Evolutionary conservation across 2,329 filamentous ascomycete species (phyloP).

Genomic region (Pseudogymnoascus sp.): DNA sequence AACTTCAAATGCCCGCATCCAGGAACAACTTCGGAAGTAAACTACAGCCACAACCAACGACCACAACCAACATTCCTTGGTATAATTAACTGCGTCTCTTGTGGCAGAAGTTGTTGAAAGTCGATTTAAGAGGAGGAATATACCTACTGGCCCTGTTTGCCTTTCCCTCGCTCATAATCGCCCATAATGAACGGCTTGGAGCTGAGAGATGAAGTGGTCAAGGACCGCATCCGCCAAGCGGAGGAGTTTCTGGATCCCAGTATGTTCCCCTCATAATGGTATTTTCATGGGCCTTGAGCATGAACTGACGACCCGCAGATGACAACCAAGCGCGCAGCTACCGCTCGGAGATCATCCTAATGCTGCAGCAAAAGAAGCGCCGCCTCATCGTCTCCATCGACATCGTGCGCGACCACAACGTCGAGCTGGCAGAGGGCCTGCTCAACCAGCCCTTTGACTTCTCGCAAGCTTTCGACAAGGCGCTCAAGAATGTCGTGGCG

Average conservation of each 20-base stretch:
- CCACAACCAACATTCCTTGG: neutral
- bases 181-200: constrained; percentile 56
- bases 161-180: neutral
- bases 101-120: neutral
- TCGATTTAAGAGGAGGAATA: neutral
- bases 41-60: neutral
- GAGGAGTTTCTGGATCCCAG: constrained; percentile 90
- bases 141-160: neutral
- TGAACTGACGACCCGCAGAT: constrained; percentile 33
- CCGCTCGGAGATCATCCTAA: constrained; percentile 76
- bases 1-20: neutral
- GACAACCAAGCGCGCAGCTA: constrained; percentile 61
- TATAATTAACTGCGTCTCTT: neutral
- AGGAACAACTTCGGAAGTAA: neutral
- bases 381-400: constrained; percentile 71
- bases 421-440: constrained; percentile 69
- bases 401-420: constrained; percentile 80
- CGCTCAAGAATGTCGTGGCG: constrained; percentile 79
- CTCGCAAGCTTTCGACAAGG: constrained; percentile 77
- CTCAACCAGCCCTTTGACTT: constrained; percentile 84
- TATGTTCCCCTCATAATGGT: constrained; percentile 38
- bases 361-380: constrained; percentile 60
- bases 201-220: constrained; percentile 76
- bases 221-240: constrained; percentile 77
- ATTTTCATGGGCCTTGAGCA: neutral